Evolutionary conservation across 1,139 yeast species (phyloP).

Genomic region (Pneumocystis oryctolagi): DNA sequence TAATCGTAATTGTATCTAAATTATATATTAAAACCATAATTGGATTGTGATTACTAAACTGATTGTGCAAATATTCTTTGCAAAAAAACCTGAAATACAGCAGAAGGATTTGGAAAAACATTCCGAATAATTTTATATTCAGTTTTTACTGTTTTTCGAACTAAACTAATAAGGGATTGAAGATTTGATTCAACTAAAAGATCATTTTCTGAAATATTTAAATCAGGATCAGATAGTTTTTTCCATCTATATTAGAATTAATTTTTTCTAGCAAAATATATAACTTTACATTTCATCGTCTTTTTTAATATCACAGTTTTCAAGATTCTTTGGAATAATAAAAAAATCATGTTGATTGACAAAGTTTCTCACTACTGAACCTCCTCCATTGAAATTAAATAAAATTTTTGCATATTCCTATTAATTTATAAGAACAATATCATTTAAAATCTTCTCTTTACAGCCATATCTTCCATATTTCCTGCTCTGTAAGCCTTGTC

Average conservation of each 20-base stretch:
- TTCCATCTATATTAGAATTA: constrained; percentile 27
- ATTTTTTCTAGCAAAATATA: background rate
- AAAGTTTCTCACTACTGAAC: constrained; percentile 66
- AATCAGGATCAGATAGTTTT: constrained; percentile 33
- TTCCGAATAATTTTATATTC: constrained; percentile 61
- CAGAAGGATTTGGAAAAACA: constrained; percentile 54
- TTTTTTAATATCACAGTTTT: constrained; percentile 24
- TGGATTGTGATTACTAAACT: constrained; percentile 7
- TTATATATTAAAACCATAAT: background rate
- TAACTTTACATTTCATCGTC: constrained; percentile 22
- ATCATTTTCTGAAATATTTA: constrained; percentile 29
- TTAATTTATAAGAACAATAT: background rate
- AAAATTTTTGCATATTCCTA: constrained; percentile 50
- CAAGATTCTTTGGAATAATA: constrained; percentile 35
- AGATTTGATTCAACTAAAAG: constrained; percentile 20
- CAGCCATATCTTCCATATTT: constrained; percentile 58
- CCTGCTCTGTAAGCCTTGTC: constrained; percentile 34
- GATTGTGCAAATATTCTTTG: constrained; percentile 67
- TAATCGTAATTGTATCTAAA: constrained; percentile 47
- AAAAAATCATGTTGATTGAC: constrained; percentile 69
- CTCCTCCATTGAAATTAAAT: constrained; percentile 72
- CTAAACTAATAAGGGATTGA: constrained; percentile 29
- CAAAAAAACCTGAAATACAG: constrained; percentile 54
- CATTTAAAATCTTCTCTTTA: constrained; percentile 17
- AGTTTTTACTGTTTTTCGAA: constrained; percentile 38